Conservation (phyloP, 2,329 filamentous ascomycete species). For the Metarhizium anisopliae region DNA sequence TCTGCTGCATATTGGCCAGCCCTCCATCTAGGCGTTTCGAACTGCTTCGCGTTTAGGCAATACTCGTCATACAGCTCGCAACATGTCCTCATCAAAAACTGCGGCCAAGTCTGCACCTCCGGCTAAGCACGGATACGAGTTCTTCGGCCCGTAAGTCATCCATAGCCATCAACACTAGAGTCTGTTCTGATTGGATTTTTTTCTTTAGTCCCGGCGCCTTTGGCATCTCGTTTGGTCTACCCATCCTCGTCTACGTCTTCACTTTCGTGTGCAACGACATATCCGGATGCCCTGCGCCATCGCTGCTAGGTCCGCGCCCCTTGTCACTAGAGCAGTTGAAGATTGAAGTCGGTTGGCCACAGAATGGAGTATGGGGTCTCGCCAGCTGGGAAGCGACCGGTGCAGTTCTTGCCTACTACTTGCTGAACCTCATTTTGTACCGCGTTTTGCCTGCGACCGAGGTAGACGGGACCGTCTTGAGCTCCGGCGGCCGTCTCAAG, state of each 20-base stretch:
- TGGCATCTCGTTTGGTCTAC: constrained; percentile 71
- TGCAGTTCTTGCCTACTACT: constrained; percentile 71
- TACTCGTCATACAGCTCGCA: constrained; percentile 2
- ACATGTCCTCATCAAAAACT: constrained; percentile 25
- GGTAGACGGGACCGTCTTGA: constrained; percentile 60
- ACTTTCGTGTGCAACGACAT: constrained; percentile 88
- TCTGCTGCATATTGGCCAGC: background rate
- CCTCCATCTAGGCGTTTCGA: background rate
- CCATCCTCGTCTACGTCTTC: constrained; percentile 68
- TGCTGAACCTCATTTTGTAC: constrained; percentile 66
- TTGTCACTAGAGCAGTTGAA: constrained; percentile 67
- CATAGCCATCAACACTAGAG: background rate
- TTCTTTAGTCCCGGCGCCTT: constrained; percentile 60
- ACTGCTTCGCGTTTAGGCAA: background rate
- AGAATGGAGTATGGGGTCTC: constrained; percentile 59
- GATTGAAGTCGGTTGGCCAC: constrained; percentile 72
- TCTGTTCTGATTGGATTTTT: background rate
- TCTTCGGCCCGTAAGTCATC: constrained; percentile 39
- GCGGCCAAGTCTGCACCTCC: constrained; percentile 10
- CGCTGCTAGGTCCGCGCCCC: constrained; percentile 62
- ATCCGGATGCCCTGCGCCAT: constrained; percentile 81
- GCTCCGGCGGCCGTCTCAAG: constrained; percentile 63
- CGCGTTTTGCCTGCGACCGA: constrained; percentile 66
- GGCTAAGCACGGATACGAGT: constrained; percentile 38
- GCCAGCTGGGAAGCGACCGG: constrained; percentile 59